Base-by-base conservation (phyloP, 169 alveolate species). In the Plasmodium cynomolgi region DNA sequence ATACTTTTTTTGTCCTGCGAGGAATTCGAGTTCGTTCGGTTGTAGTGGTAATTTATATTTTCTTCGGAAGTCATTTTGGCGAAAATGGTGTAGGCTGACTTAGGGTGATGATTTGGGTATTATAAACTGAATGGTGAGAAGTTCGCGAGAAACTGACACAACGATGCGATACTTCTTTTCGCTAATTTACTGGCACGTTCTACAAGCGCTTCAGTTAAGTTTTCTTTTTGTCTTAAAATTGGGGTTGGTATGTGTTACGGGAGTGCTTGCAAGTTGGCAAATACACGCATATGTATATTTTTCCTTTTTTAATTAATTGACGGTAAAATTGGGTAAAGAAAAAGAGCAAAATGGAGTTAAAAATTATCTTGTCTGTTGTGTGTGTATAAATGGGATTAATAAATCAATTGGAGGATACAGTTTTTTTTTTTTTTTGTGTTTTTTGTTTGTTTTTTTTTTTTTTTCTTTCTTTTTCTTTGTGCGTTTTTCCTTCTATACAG, bases 51-150 rank as follows among this genome's bases (percentile, higher is more conserved):
- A 33, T 84, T 84, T n/a, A 84, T 39, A 17, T 84, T 71, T 44
- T 85, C 84, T 73, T 85, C 85, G 31, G 84, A 74, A 33, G 84
- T 77, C 93, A 85, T 85, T 75, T 85, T 85, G 79, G 29, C 29
- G 31, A 41, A n/a, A 71, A 44, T 84, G 73, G 37, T 3, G 75
- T 62, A 20, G 13, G 9, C 34, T 20, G 3, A n/a, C 13, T n/a
- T 44, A 13, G 56, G 17, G 56, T 44, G 56, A 3, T 44, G 44
- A 2, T 37, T n/a, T 44, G n/a, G 0, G 56, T 11, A 44, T 44
- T 44, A 13, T 44, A 44, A 2, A 44, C n/a, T 44, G 56, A 44
- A 13, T 44, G 56, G 56, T 9, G n/a, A 1, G 17, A 44, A 13
- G n/a, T 44, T 44, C n/a, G n/a, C 56, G 56, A n/a, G 56, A 11